A percentile compares a stretch with the other conserved stretches of the same genome.
phyloP scores from a whole-genome alignment of 2,329 filamentous ascomycete species.

The Hymenoscyphus linearis region DNA sequence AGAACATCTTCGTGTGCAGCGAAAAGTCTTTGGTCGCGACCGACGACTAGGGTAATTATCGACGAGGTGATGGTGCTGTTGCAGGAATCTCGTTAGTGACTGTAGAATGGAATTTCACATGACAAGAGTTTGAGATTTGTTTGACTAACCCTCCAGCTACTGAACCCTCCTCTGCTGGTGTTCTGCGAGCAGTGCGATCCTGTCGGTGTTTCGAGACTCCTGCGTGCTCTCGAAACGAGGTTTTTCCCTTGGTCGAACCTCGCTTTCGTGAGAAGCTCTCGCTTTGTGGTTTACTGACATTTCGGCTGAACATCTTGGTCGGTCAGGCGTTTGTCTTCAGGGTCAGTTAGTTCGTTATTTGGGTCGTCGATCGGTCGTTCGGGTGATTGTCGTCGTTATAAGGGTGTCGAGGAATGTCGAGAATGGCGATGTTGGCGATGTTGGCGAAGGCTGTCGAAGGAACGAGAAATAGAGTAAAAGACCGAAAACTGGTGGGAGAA shows the following conservation, averaged over 20 bases:
- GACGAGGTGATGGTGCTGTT: conserved; percentile 47
- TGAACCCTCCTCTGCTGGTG: conserved; percentile 25
- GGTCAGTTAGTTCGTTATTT: not conserved
- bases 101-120: conserved; percentile 6
- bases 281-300: conserved; percentile 26
- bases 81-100: conserved; percentile 11
- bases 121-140: not conserved
- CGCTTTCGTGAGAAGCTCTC: conserved; percentile 31
- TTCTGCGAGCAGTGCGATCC: conserved; percentile 25
- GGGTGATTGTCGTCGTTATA: conserved; percentile 6
- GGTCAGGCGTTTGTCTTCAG: not conserved
- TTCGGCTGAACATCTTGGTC: conserved; percentile 27
- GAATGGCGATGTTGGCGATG: too few relatives aligned
- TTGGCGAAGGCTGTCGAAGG: conserved; percentile 2
- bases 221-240: conserved; percentile 33
- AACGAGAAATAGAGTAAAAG: conserved; percentile 8
- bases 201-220: conserved; percentile 30
- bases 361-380: conserved; percentile 4
- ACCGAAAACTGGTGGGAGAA: conserved; percentile 3
- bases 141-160: conserved; percentile 20
- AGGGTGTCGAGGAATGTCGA: conserved; percentile 9
- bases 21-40: conserved; percentile 81
- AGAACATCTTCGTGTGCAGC: conserved; percentile 93
- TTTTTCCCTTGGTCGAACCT: conserved; percentile 23
- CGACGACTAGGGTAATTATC: conserved; percentile 83